Percentiles rank a stretch among this genome's conserved stretches.
phyloP scores from a whole-genome alignment of 23 red algal species.

The Gracilaria gracilis region DNA sequence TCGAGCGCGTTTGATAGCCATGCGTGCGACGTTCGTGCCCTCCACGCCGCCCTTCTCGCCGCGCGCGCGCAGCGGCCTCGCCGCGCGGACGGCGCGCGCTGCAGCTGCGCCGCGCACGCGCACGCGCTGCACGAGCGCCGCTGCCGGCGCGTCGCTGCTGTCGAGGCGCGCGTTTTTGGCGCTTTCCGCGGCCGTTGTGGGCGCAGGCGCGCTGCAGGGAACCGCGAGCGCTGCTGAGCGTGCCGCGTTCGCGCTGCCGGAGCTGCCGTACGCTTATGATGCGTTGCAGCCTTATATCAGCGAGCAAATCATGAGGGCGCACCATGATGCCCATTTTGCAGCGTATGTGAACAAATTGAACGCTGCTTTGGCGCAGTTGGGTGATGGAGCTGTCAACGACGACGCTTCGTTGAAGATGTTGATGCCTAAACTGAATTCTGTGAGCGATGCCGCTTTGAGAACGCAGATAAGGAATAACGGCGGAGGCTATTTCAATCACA shows the following conservation, averaged over 20 bases:
- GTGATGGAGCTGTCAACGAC: not conserved
- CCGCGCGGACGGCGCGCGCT: not conserved
- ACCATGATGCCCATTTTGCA: conserved; percentile 87
- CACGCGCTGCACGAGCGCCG: not conserved
- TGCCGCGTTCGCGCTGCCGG: conserved; percentile 56
- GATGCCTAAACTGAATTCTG: not conserved
- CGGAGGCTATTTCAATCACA: conserved; percentile 93
- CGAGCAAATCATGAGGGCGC: conserved; percentile 77
- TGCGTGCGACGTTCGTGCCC: no score
- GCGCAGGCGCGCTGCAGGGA: not conserved
- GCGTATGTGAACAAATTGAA: conserved; percentile 91
- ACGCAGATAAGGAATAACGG: conserved; percentile 79
- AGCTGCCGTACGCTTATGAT: conserved; percentile 90
- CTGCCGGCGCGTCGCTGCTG: not conserved
- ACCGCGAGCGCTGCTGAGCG: not conserved
- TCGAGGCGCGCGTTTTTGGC: conserved; percentile 1
- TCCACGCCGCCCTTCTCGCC: not conserved
- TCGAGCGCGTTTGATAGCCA: no score
- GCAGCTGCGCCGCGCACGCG: not conserved
- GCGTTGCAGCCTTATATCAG: conserved; percentile 84
- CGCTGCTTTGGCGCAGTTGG: conserved; percentile 34
- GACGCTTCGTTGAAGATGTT: conserved; percentile 9
- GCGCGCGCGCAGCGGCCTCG: not conserved
- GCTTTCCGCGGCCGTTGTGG: not conserved
- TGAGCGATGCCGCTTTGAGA: conserved; percentile 29